Percentiles rank a stretch among this genome's conserved stretches.
phyloP scores from a whole-genome alignment of 2,329 filamentous ascomycete genomes.

The Stachybotrys chlorohalonatus region DNA sequence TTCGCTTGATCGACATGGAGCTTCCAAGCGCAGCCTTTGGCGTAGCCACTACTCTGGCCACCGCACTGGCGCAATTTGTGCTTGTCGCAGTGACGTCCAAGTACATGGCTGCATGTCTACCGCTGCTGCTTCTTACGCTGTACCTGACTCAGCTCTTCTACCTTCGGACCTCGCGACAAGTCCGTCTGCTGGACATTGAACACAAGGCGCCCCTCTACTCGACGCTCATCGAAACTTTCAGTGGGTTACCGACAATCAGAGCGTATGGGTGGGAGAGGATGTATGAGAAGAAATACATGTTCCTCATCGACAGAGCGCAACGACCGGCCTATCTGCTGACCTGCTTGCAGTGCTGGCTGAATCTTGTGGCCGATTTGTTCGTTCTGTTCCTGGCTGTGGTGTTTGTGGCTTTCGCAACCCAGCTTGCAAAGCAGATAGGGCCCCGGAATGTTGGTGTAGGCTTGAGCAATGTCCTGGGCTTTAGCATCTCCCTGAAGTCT shows the following conservation, averaged over 20 bases:
- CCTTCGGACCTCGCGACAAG: conserved; percentile 31
- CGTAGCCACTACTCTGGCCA: conserved; percentile 2
- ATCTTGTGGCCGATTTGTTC: conserved; percentile 39
- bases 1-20: conserved; percentile 12
- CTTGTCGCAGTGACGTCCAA: conserved; percentile 16
- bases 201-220: conserved; percentile 30
- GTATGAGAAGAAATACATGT: conserved; percentile 32
- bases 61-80: conserved; percentile 1
- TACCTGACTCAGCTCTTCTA: conserved; percentile 31
- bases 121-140: conserved; percentile 15
- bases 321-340: conserved; percentile 47
- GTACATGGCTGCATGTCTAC: conserved; percentile 22
- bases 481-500: conserved; percentile 24
- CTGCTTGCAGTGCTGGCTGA: conserved; percentile 48
- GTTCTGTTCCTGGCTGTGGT: conserved; percentile 36
- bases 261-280: conserved; percentile 40
- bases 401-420: conserved; percentile 36
- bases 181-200: conserved; percentile 32
- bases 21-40: conserved; percentile 10
- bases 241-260: conserved; percentile 39
- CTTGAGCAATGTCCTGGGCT: conserved; percentile 19
- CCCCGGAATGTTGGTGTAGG: conserved; percentile 23
- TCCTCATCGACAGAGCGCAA: conserved; percentile 43
- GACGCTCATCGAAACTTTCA: conserved; percentile 34
- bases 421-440: conserved; percentile 14